These are phyloP conservation scores for Leccinum angustisporum DNA, from an alignment of 1,284 basidiomycete species.

Conservation along the genomic window DNA sequence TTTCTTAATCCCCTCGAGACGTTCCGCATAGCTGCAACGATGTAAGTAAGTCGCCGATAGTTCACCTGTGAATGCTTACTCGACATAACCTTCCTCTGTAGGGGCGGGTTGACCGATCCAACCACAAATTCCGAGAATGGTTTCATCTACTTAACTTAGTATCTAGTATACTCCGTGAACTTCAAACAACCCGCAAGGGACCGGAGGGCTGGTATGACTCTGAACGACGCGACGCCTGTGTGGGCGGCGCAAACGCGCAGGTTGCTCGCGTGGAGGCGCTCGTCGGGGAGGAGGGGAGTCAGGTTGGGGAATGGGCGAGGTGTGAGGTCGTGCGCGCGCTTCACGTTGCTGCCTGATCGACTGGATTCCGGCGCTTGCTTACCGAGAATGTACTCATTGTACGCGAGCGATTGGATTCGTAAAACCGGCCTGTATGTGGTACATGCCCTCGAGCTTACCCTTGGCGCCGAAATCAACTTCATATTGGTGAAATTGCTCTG, in stretches of 20 bases:
- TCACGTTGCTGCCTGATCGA: neutral
- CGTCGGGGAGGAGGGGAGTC: constrained; percentile 35
- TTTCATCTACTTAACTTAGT: no score
- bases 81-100: constrained; percentile 58
- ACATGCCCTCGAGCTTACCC: neutral
- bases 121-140: no score
- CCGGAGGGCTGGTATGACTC: constrained; percentile 21
- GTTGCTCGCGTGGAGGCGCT: constrained; percentile 56
- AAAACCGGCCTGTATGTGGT: neutral
- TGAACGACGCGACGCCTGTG: constrained; percentile 27
- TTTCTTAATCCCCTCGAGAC: constrained; percentile 62
- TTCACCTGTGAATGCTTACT: constrained; percentile 38
- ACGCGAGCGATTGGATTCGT: neutral
- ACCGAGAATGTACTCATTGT: neutral
- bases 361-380: neutral
- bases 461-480: neutral
- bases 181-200: no score
- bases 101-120: constrained; percentile 47
- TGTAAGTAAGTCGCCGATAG: neutral
- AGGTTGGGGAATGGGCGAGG: constrained; percentile 51
- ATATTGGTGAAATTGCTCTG: neutral
- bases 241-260: constrained; percentile 57
- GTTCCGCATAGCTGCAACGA: constrained; percentile 43
- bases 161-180: no score
- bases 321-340: constrained; percentile 25